Conservation (phyloP, 1,284 basidiomycete species). For the Puccinia triticina region DNA sequence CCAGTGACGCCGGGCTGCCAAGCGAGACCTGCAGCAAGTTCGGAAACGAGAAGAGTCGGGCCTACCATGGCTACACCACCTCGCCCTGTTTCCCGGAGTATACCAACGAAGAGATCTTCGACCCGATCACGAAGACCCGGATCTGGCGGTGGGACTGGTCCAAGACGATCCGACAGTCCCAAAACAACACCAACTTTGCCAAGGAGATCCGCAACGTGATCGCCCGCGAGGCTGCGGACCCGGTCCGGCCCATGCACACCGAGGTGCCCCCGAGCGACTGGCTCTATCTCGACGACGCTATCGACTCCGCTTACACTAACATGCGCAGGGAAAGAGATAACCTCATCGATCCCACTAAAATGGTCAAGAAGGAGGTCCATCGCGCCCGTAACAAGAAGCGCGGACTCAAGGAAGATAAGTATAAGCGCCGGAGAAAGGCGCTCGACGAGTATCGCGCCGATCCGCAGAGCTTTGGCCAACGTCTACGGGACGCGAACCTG, state of each 20-base stretch:
- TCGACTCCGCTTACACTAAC: conserved; percentile 46
- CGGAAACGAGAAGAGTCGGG: conserved; percentile 39
- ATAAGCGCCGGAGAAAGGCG: conserved; percentile 33
- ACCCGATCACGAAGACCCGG: conserved; percentile 16
- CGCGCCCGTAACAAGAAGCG: conserved; percentile 45
- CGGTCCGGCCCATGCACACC: conserved; percentile 36
- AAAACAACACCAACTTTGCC: conserved; percentile 46
- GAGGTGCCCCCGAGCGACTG: conserved; percentile 39
- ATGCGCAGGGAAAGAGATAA: conserved; percentile 49
- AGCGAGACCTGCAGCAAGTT: conserved; percentile 32
- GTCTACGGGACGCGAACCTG: conserved; percentile 22
- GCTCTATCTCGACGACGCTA: conserved; percentile 45
- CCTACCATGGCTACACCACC: conserved; percentile 47
- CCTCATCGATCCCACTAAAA: conserved; percentile 38
- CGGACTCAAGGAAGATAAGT: conserved; percentile 47
- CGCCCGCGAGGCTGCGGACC: conserved; percentile 30
- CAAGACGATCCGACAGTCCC: conserved; percentile 44
- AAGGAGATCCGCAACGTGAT: conserved; percentile 49
- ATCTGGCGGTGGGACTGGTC: conserved; percentile 50
- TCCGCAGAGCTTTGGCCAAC: conserved; percentile 7
- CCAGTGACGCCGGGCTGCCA: background rate
- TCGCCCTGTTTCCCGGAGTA: conserved; percentile 47
- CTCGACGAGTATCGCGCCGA: conserved; percentile 38
- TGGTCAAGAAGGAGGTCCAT: conserved; percentile 50
- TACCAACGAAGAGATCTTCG: conserved; percentile 9